Evolutionary conservation across 257 asterid species (phyloP).

Genomic region (Nicotiana tomentosiformis): DNA sequence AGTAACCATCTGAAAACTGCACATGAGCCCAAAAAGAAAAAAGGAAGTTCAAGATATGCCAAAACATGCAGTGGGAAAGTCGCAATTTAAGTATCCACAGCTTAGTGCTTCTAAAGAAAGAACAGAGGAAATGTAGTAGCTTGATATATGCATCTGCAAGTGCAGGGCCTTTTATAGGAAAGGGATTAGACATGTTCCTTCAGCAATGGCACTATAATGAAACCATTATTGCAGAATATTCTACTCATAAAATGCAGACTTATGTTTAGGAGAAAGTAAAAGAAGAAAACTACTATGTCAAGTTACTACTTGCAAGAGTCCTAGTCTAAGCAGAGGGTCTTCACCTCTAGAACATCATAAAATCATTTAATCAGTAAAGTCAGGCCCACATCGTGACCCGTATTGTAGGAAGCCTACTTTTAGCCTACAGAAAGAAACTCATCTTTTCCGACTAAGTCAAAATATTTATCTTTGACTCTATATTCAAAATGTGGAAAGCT

Average conservation of each 20-base stretch:
- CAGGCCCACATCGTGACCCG: not conserved
- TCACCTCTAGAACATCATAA: not conserved
- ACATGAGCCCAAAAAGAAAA: slow-evolving; percentile 1
- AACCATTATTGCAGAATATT: not conserved
- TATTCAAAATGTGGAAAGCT: not conserved
- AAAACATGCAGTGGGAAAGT: not conserved
- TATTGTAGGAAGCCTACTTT: not conserved
- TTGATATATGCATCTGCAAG: not conserved
- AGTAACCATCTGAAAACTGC: slow-evolving; percentile 96
- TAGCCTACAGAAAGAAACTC: not conserved
- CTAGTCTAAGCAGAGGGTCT: not conserved
- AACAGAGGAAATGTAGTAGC: not conserved
- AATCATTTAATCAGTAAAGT: not conserved
- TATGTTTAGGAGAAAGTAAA: not conserved
- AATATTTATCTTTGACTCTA: not conserved
- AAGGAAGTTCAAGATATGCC: not conserved
- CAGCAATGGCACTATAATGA: not conserved
- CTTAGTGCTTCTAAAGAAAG: not conserved
- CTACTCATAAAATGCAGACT: not conserved
- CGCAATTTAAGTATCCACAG: not conserved
- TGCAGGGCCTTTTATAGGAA: not conserved
- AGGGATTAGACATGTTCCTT: not conserved
- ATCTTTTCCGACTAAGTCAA: not conserved
- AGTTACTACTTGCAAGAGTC: not conserved
- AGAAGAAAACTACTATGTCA: not conserved